phyloP scores from a whole-genome alignment of 768 basidiomycete species.

The Candolleomyces eurysporus region DNA sequence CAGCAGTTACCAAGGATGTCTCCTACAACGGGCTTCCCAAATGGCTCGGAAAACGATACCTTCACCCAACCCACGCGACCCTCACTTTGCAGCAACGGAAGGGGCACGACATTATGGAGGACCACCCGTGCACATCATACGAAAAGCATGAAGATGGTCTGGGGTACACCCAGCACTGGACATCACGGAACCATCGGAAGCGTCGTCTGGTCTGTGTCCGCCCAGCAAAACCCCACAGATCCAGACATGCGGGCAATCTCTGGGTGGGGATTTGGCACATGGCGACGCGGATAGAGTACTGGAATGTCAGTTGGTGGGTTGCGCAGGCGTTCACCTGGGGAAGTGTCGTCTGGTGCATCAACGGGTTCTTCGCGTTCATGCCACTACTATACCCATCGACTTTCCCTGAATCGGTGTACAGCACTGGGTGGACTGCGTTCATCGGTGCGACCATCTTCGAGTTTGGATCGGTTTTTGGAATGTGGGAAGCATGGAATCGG shows the following conservation, averaged over 20 bases:
- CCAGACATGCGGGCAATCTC: constrained; percentile 15
- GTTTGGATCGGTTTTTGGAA: constrained; percentile 49
- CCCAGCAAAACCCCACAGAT: constrained; percentile 16
- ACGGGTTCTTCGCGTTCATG: constrained; percentile 54
- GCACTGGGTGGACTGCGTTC: constrained; percentile 48
- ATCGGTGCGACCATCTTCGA: constrained; percentile 62
- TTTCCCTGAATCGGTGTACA: constrained; percentile 27
- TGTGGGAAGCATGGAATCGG: constrained; percentile 55
- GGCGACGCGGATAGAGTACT: constrained; percentile 33
- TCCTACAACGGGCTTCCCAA: too few relatives aligned
- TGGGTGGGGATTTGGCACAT: constrained; percentile 25
- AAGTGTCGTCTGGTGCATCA: constrained; percentile 51
- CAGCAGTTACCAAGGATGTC: too few relatives aligned
- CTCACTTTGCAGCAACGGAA: not conserved
- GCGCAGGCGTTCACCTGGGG: constrained; percentile 42
- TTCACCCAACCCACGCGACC: not conserved
- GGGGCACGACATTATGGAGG: not conserved
- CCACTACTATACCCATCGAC: constrained; percentile 36
- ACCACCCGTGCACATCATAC: not conserved
- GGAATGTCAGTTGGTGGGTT: constrained; percentile 47
- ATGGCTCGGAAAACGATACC: not conserved
- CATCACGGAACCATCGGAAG: constrained; percentile 39
- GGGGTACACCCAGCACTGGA: constrained; percentile 28
- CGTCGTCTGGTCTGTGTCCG: constrained; percentile 26
- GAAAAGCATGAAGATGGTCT: not conserved